Evolutionary conservation across 331 rosid genomes (phyloP).

Genomic region (Quercus lobata): DNA sequence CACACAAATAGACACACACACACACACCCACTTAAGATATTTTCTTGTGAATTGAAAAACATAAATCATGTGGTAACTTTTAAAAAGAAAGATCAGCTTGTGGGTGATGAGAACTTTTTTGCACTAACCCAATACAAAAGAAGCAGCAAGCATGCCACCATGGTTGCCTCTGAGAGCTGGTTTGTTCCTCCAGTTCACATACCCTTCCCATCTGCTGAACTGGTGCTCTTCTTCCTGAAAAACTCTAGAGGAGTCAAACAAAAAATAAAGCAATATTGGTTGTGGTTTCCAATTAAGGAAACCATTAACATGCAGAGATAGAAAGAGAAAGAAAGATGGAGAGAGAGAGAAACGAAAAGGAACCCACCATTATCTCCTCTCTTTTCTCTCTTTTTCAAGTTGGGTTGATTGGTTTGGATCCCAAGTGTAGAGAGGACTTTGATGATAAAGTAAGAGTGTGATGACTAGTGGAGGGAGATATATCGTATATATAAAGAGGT

Average conservation of each 20-base stretch:
- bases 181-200: constrained; percentile 76
- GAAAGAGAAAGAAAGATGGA: background rate
- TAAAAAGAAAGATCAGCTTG: background rate
- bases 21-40: background rate
- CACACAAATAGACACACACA: background rate
- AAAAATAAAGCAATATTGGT: background rate
- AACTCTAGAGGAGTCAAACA: background rate
- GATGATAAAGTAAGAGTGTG: constrained; percentile 22
- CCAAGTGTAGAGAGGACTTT: constrained; percentile 18
- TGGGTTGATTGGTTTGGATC: constrained; percentile 21
- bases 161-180: constrained; percentile 71
- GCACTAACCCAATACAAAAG: constrained; percentile 70
- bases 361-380: constrained; percentile 44
- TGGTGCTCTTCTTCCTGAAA: constrained; percentile 38
- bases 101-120: background rate
- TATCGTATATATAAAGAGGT: constrained; percentile 24
- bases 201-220: constrained; percentile 68
- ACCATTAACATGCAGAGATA: background rate
- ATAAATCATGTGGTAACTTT: background rate
- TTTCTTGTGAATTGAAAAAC: background rate
- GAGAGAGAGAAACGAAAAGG: background rate
- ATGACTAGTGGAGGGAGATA: constrained; percentile 34
- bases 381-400: background rate
- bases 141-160: constrained; percentile 92
- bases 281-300: background rate